Evolutionary conservation across 2,329 filamentous ascomycete genomes (phyloP), one percentile per base, ranked within the genome.

Genomic region (Cercospora nicotianae): DNA sequence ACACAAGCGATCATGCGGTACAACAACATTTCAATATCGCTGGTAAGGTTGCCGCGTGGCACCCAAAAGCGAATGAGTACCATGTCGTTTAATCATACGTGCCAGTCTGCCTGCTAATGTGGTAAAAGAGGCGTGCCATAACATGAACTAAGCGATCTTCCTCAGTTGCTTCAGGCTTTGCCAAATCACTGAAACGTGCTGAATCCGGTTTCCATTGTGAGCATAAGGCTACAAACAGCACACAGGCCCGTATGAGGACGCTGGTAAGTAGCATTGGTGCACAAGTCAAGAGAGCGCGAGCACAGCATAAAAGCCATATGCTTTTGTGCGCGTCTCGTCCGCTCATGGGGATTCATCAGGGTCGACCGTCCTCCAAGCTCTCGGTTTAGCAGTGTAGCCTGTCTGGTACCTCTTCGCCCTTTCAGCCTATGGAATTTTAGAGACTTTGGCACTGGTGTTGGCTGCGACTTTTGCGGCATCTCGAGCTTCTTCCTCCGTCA

Each of bases 391-490:
- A 30, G 28, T 51, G 20, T 63, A 63, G 26, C 42, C 45, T 31
- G 12, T 31, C 20, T 63, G 60, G 18, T 63, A 63, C 28, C 28
- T 33, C 45, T 63, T 45, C 12, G 42, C 60, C 60, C 30, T 53
- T 8, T 63, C 45, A 31, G 18, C 42, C 60, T 63, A 63, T 23
- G 20, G 31, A 59, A 36, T 31, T 12, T 31, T 20, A 2, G 28
- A 31, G n/a, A 36, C 16, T 59, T 36, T 31, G 28, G 16, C 55
- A 59, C 31, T 23, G 28, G 55, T 59, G 18, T 23, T 59, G n/a
- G 55, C 55, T 23, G 55, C 55, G 23, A 18, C 36, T 30, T 53
- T 66, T 48, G 64, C 57, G 7, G 60, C 36, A 26, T 62, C 39
- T 18, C 60, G 39, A 36, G 51, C 62, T 33, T 59, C 53, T 53